These are phyloP conservation scores for Salix exigua DNA, from an alignment of 345 rosid species.

Conservation along the genomic window DNA sequence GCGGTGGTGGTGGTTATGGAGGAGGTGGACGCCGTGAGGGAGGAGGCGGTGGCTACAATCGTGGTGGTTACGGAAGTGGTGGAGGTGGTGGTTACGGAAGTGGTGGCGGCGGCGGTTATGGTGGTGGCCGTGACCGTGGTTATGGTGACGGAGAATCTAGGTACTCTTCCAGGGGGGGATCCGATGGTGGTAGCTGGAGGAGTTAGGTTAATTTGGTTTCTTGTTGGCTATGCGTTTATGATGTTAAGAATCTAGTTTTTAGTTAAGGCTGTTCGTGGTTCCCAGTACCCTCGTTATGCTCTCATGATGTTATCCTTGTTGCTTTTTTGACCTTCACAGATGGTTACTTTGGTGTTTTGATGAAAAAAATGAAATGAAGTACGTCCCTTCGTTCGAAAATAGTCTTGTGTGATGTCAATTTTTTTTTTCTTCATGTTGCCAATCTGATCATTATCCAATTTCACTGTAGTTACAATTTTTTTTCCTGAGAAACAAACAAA, in stretches of 20 bases:
- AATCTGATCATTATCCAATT: no score
- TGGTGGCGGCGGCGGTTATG: constrained; percentile 25
- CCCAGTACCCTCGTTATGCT: not conserved
- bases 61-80: constrained; percentile 39
- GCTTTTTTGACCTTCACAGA: not conserved
- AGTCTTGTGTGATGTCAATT: no score
- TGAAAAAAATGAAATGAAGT: not conserved
- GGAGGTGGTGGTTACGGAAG: constrained; percentile 43
- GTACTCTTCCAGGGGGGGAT: constrained; percentile 53
- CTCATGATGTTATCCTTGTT: not conserved
- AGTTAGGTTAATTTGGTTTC: constrained; percentile 12
- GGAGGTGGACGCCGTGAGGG: constrained; percentile 49
- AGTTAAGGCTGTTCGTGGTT: not conserved
- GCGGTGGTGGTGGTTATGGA: constrained; percentile 38
- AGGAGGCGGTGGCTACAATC: constrained; percentile 22
- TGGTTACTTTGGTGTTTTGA: not conserved
- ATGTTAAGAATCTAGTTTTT: not conserved
- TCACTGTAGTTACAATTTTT: no score
- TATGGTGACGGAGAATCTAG: constrained; percentile 47
- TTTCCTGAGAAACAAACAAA: no score
- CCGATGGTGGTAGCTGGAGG: constrained; percentile 65
- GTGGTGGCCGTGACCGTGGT: constrained; percentile 37
- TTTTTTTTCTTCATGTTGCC: no score
- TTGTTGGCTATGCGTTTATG: not conserved
- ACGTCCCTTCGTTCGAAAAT: not conserved